phyloP scores from a whole-genome alignment of 2,329 filamentous ascomycete genomes.

The Microdochium paspali region DNA sequence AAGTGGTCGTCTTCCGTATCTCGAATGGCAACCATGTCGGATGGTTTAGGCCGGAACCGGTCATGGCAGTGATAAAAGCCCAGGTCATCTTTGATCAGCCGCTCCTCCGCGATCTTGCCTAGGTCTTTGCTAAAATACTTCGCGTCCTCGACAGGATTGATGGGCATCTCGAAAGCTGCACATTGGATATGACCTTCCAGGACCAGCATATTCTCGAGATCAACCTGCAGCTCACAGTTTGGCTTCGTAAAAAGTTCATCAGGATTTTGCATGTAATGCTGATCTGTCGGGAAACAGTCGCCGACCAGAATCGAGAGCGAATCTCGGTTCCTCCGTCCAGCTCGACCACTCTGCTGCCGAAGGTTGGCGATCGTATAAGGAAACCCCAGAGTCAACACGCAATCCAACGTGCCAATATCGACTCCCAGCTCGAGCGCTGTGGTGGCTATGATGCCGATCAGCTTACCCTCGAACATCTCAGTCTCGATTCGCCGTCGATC shows the following conservation, averaged over 20 bases:
- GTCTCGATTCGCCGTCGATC: constrained; percentile 81
- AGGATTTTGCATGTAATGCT: constrained; percentile 95
- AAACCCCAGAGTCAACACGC: constrained; percentile 88
- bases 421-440: constrained; percentile 89
- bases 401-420: constrained; percentile 89
- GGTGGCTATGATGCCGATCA: constrained; percentile 89
- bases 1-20: constrained; percentile 88
- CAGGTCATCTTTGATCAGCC: constrained; percentile 62
- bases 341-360: constrained; percentile 87
- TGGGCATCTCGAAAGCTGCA: constrained; percentile 89
- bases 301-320: constrained; percentile 84
- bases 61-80: constrained; percentile 89
- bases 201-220: constrained; percentile 84
- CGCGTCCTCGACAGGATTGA: constrained; percentile 65
- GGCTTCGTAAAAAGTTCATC: constrained; percentile 88
- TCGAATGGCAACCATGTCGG: constrained; percentile 75
- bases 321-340: constrained; percentile 86
- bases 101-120: constrained; percentile 58
- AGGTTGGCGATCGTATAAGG: constrained; percentile 93
- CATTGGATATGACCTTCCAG: constrained; percentile 93
- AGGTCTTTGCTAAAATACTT: constrained; percentile 74
- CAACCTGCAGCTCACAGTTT: constrained; percentile 81
- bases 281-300: constrained; percentile 82
- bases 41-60: constrained; percentile 77
- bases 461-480: constrained; percentile 94